Evolutionary conservation across 805 yeast species (phyloP), one percentile per base, ranked within the genome.

Genomic region (Yarrowia porcina): DNA sequence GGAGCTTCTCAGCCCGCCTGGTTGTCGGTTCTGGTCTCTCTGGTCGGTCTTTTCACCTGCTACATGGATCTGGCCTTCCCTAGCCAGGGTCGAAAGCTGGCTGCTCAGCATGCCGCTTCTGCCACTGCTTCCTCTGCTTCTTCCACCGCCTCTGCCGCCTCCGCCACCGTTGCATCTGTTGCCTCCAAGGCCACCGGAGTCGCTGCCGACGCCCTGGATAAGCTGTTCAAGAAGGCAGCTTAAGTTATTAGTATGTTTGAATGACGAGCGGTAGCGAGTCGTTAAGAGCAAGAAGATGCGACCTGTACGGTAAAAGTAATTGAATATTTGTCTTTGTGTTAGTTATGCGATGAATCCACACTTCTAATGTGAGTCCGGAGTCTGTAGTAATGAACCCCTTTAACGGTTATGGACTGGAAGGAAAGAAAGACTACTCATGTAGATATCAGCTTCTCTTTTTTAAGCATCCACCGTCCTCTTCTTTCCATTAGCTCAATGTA

Each of bases 31-130:
- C 36, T 66, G 27, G 72, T 73, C 12, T 68, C 74, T 8, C 20
- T 70, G n/a, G 68, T 73, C n/a, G 72, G 75, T 41, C 57, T 74
- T n/a, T 49, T 64, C 9, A 69, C 73, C 38, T 65, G 73, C 38
- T 74, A 74, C 67, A 66, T 69, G 69, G 77, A 74, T 65, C 70
- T 74, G 65, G 72, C 72, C 20, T 67, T 69, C 67, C 73, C 74
- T 21, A 69, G 61, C 39, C 47, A 39, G 30, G 59, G 44, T 20
- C 61, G 61, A 56, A 56, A 56, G 49, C 59, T 52, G 44, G 59
- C 59, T 33, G 42, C 59, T 10, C 42, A 52, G 59, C 41, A 33
- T 21, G 42, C 59, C 8, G 49, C 61, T 20, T 41, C 61, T 1
- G 7, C 49, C 39, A 28, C 50, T 8, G 30, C 49, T 17, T 27